Conservation (phyloP, 768 basidiomycete species). For the Leccinellum rugosiceps region DNA sequence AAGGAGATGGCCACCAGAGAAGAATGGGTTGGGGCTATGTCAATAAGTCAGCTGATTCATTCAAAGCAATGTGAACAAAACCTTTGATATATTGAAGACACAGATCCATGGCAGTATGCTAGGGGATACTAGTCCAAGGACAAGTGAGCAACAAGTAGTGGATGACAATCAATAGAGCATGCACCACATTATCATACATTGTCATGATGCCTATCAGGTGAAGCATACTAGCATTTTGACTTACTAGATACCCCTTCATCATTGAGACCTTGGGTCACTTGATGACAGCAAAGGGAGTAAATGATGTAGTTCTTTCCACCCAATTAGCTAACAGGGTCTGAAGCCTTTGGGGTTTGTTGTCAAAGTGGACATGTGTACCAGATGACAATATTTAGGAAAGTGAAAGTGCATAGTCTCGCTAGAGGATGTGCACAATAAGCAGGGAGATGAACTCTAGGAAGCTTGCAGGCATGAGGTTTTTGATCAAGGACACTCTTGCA, state of each 20-base stretch:
- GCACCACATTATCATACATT: too few relatives aligned
- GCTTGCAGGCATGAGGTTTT: conserved; percentile 21
- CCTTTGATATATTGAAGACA: too few relatives aligned
- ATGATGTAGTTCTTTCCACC: conserved; percentile 18
- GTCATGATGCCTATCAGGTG: too few relatives aligned
- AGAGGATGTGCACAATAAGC: conserved; percentile 16
- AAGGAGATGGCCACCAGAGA: conserved; percentile 17
- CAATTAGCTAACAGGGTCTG: conserved; percentile 2
- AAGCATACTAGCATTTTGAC: conserved; percentile 14
- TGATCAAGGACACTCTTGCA: conserved; percentile 14
- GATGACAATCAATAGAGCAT: too few relatives aligned
- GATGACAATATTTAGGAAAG: conserved; percentile 21
- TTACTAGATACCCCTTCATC: conserved; percentile 8
- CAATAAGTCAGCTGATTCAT: too few relatives aligned
- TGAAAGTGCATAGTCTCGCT: conserved; percentile 13
- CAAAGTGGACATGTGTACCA: conserved; percentile 17
- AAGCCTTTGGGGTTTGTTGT: conserved; percentile 12
- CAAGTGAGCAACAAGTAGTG: too few relatives aligned
- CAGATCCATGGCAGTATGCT: too few relatives aligned
- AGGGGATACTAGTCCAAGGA: too few relatives aligned
- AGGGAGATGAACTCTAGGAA: conserved; percentile 21
- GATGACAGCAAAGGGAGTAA: conserved; percentile 18
- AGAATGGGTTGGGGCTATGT: conserved; percentile 15
- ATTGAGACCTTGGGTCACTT: conserved; percentile 9
- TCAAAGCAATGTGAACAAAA: too few relatives aligned